These are phyloP conservation scores for Nidula niveotomentosa DNA, from an alignment of 1,284 basidiomycete species.

Conservation along the genomic window DNA sequence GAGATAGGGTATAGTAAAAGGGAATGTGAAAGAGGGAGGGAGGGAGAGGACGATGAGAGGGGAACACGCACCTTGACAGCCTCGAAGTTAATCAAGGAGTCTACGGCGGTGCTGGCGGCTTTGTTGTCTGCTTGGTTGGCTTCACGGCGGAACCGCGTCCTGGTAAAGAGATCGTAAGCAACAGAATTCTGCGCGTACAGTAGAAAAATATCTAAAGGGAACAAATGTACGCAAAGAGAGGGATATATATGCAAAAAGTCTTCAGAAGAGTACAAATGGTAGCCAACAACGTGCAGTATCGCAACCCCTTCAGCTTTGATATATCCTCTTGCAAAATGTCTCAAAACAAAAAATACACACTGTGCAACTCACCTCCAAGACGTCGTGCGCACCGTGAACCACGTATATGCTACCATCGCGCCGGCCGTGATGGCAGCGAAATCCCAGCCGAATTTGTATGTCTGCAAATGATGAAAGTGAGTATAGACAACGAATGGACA, in stretches of 20 bases:
- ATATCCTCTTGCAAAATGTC: no score
- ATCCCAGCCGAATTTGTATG: conserved; percentile 96
- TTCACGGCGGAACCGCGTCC: conserved; percentile 91
- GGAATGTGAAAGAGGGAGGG: neutral
- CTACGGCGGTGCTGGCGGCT: conserved; percentile 92
- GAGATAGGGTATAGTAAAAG: no score
- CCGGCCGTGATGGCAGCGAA: conserved; percentile 90
- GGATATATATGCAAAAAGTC: neutral
- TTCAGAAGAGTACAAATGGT: no score
- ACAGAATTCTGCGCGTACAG: no score
- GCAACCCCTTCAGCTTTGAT: no score
- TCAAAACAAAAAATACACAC: neutral
- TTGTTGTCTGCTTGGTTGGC: conserved; percentile 97
- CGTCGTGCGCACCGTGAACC: conserved; percentile 97
- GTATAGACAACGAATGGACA: neutral
- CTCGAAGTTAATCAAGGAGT: conserved; percentile 97
- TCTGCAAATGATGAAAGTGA: conserved; percentile 41
- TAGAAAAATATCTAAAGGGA: no score
- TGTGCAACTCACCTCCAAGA: conserved; percentile 74
- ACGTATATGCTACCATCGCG: conserved; percentile 91
- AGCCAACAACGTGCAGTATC: no score
- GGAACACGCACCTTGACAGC: conserved; percentile 82
- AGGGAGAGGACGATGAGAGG: neutral
- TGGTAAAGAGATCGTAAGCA: conserved; percentile 24
- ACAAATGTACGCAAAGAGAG: neutral